A percentile compares a stretch with the other conserved stretches of the same genome.
Evolutionary conservation across 495 filamentous ascomycete species (phyloP).

Genomic region (Neurospora sp.): DNA sequence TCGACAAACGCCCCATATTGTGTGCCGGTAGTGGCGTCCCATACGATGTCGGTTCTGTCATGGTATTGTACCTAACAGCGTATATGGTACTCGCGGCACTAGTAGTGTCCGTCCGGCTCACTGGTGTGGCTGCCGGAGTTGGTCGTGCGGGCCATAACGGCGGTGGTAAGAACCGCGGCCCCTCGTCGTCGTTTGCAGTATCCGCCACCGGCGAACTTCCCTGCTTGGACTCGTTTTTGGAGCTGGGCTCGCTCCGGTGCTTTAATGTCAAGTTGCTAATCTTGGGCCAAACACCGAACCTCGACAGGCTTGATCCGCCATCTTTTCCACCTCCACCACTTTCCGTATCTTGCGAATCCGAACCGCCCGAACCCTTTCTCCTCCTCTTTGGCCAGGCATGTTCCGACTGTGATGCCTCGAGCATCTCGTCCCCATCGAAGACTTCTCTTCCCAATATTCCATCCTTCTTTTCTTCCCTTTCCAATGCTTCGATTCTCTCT

Average conservation of each 20-base stretch:
- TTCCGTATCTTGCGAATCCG: conserved; percentile 20
- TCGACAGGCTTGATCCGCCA: conserved; percentile 16
- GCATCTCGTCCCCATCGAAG: conserved; percentile 95
- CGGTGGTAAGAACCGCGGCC: conserved; percentile 30
- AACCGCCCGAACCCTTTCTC: conserved; percentile 21
- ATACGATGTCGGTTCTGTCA: conserved; percentile 50
- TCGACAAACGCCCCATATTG: conserved; percentile 24
- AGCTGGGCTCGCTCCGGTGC: conserved; percentile 25
- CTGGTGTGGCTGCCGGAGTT: conserved; percentile 53
- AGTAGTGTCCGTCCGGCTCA: conserved; percentile 68
- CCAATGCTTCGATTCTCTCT: conserved; percentile 92
- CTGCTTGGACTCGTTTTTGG: neutral
- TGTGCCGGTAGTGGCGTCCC: conserved; percentile 24
- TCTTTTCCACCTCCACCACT: conserved; percentile 6
- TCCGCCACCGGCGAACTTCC: neutral
- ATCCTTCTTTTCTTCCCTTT: conserved; percentile 92
- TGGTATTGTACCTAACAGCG: conserved; percentile 70
- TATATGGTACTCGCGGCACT: conserved; percentile 70
- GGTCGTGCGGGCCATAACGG: conserved; percentile 52
- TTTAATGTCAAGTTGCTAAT: conserved; percentile 32
- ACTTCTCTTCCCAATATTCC: conserved; percentile 90
- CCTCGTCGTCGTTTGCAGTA: conserved; percentile 14
- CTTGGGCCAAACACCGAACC: conserved; percentile 35
- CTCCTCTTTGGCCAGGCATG: conserved; percentile 24
- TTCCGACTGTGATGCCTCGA: conserved; percentile 55